A percentile compares a stretch with the other conserved stretches of the same genome.
phyloP scores from a whole-genome alignment of 192 early-diverging fungal species.

The Backusella mclennaniae region DNA sequence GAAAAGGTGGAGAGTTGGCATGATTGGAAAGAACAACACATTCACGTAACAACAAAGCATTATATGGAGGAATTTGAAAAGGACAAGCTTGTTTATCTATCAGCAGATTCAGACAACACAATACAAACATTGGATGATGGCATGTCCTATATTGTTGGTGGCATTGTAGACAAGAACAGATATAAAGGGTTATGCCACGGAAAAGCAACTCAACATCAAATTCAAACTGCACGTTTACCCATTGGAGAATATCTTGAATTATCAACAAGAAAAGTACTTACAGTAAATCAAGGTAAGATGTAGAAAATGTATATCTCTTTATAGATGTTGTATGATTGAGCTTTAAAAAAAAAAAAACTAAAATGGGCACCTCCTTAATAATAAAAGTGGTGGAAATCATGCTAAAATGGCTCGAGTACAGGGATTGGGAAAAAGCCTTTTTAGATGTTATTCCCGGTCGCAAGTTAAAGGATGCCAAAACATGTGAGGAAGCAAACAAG shows the following conservation, averaged over 20 bases:
- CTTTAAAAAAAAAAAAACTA: not conserved
- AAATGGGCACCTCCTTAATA: not conserved
- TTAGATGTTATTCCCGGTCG: constrained; percentile 83
- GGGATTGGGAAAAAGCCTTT: constrained; percentile 86
- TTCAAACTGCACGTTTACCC: constrained; percentile 76
- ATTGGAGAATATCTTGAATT: constrained; percentile 84
- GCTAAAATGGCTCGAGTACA: constrained; percentile 65
- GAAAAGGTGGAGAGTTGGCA: constrained; percentile 33
- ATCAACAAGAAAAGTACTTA: constrained; percentile 78
- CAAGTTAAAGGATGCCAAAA: constrained; percentile 60
- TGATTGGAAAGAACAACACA: constrained; percentile 38
- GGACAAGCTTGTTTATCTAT: constrained; percentile 79
- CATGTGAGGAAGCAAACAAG: not conserved
- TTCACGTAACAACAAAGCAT: constrained; percentile 6
- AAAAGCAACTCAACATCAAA: constrained; percentile 70
- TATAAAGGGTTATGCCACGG: constrained; percentile 76
- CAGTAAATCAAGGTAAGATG: constrained; percentile 83
- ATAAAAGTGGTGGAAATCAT: constrained; percentile 86
- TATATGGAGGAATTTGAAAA: constrained; percentile 46
- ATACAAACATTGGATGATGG: constrained; percentile 64
- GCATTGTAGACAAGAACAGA: constrained; percentile 93
- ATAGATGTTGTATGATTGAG: not conserved
- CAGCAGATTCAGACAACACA: constrained; percentile 80
- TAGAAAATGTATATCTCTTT: not conserved
- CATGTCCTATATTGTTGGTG: constrained; percentile 90